Base-by-base conservation (phyloP, 2,329 filamentous ascomycete species). In the Eutypa lata region DNA sequence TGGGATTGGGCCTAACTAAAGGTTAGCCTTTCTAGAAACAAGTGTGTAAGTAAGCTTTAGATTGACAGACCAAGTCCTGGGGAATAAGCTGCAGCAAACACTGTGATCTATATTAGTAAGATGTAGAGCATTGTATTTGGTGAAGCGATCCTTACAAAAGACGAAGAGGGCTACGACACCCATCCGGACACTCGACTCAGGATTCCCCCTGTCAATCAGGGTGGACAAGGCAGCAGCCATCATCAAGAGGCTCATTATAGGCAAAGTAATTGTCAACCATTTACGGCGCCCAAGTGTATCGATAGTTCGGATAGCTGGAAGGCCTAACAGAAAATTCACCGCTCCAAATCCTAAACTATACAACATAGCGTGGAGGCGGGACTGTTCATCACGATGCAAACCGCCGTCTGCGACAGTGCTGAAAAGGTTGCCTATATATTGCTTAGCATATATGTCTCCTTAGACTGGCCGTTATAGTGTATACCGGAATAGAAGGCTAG, bases 401-500 rank as follows among this genome's bases (percentile, higher is more conserved):
- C 51, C 19, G n/a, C 45, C 50, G n/a, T 64, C 59, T 50, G 47
- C 18, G n/a, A 56, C 53, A n/a, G 57, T 44, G 31, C 49, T 66
- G 28, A 62, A 64, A 7, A 66, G 56, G 6, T 55, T 65, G 33
- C 62, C 62, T n/a, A n/a, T 60, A 24, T 14, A 21, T 52, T 43
- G 44, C 28, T 53, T 8, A 48, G 33, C n/a, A 26, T 18, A 31
- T 31, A 6, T 14, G 31, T 14, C 7, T 35, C 6, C 10, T 45
- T 21, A 13, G 26, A 14, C n/a, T 10, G 14, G 18, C 31, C n/a
- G 31, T 6, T 16, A 21, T 10, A 10, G 11, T 43, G 11, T 24
- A 53, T 64, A 69, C 73, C 69, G 1, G 73, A 76, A 55, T 78
- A 77, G 48, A 78, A 77, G 0, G 74, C 74, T 3, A 76, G 63